Percentiles rank a stretch among this genome's conserved stretches.
Evolutionary conservation across 495 filamentous ascomycete species (phyloP).

Genomic region (Tuber indicum): DNA sequence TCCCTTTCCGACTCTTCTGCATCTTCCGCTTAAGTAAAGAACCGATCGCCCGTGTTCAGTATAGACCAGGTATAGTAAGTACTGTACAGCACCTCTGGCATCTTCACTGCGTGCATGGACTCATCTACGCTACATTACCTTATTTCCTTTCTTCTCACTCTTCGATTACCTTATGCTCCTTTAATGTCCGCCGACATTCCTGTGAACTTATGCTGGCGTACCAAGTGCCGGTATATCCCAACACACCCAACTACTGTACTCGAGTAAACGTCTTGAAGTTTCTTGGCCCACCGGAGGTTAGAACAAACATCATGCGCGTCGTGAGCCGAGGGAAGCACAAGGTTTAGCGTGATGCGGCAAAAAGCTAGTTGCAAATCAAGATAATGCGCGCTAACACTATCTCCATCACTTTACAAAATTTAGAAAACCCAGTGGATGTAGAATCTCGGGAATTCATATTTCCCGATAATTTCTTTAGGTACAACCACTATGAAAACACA

Average conservation of each 20-base stretch:
- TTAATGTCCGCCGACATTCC: background rate
- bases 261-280: background rate
- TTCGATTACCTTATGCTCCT: background rate
- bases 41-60: background rate
- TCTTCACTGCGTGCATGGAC: background rate
- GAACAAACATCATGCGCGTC: background rate
- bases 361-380: no score
- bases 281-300: background rate
- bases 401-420: background rate
- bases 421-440: background rate
- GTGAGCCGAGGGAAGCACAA: background rate
- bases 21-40: background rate
- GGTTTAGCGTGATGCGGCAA: background rate
- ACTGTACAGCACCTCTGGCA: background rate
- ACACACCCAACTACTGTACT: background rate
- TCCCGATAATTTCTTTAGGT: conserved; percentile 22
- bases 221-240: background rate
- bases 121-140: no score
- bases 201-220: background rate
- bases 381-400: background rate
- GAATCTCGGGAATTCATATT: background rate
- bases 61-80: background rate
- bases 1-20: background rate
- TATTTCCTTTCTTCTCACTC: background rate
- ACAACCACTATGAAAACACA: conserved; percentile 17